These are phyloP conservation scores for Onygena corvina DNA, from an alignment of 2,329 filamentous ascomycete species.

Conservation along the genomic window DNA sequence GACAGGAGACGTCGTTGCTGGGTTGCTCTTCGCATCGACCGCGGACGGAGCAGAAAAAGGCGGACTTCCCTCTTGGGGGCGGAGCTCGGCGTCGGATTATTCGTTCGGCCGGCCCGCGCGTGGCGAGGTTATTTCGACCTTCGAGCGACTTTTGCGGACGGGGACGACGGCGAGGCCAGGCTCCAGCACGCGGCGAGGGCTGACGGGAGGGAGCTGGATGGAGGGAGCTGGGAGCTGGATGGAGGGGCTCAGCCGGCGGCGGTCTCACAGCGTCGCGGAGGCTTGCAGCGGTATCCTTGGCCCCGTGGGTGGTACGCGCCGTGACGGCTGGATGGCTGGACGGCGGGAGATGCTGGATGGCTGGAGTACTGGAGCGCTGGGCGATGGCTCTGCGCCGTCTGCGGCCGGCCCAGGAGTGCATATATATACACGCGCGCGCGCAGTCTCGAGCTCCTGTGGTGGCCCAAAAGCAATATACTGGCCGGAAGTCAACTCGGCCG, in stretches of 20 bases:
- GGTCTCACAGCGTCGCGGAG: background rate
- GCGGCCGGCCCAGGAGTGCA: too few relatives aligned
- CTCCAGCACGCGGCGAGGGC: too few relatives aligned
- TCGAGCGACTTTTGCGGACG: background rate
- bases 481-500: background rate
- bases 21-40: background rate
- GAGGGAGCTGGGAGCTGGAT: too few relatives aligned
- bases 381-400: too few relatives aligned
- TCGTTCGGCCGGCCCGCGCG: constrained; percentile 1
- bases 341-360: too few relatives aligned
- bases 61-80: constrained; percentile 1
- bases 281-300: background rate
- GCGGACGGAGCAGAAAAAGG: background rate
- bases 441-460: constrained; percentile 3
- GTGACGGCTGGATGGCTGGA: background rate
- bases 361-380: too few relatives aligned
- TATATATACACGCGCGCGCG: too few relatives aligned
- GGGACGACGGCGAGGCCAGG: too few relatives aligned
- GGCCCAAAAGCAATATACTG: background rate
- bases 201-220: background rate
- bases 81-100: constrained; percentile 3
- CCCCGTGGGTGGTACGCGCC: background rate
- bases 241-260: background rate
- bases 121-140: constrained; percentile 6
- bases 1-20: background rate